Evolutionary conservation across 306 rosid genomes (phyloP), one percentile per base, ranked within the genome.

Genomic region (Glycine latifolia): DNA sequence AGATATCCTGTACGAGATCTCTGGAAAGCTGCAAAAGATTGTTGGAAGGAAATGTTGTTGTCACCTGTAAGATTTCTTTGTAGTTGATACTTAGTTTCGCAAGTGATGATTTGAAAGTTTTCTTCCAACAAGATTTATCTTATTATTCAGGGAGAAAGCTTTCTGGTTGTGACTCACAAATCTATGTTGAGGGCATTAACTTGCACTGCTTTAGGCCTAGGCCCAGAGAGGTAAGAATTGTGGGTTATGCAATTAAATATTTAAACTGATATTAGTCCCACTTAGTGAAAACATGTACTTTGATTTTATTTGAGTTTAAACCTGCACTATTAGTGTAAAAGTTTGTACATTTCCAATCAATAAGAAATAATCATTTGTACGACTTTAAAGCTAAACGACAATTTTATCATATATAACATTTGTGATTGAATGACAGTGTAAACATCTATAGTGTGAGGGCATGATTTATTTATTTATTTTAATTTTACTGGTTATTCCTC

Each of bases 201-300:
- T 84, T 92, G 95, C 88, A 88, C 88, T 4, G 95, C 97, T 49
- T 84, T 92, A 75, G 95, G 97, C 58, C 87, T 92, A 12, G 89
- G 82, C 17, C 91, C 94, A 4, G 91, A 91, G 82, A 91, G 97
- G 95, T 92, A 80, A 37, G 69, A 71, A 55, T 55, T 69, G 46
- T 79, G 71, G 9, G 26, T 66, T 3, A 49, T 75, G 54, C 17
- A 9, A 53, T 73, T 66, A 68, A 41, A 41, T 26, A 47, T 11
- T 78, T 50, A 41, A 58, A 33, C 59, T 70, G 15, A 69, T 67
- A 13, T 44, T 58, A 20, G 46, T 3, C 68, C 41, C 26, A 10
- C 58, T 20, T 33, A 48, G 56, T 79, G 52, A 70, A 46, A 77
- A 78, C 44, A 10, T 33, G 74, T 67, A 61, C 44, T 82, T 37